Conservation (phyloP, 2,329 filamentous ascomycete genomes). For the Atkinsonella hypoxylon region DNA sequence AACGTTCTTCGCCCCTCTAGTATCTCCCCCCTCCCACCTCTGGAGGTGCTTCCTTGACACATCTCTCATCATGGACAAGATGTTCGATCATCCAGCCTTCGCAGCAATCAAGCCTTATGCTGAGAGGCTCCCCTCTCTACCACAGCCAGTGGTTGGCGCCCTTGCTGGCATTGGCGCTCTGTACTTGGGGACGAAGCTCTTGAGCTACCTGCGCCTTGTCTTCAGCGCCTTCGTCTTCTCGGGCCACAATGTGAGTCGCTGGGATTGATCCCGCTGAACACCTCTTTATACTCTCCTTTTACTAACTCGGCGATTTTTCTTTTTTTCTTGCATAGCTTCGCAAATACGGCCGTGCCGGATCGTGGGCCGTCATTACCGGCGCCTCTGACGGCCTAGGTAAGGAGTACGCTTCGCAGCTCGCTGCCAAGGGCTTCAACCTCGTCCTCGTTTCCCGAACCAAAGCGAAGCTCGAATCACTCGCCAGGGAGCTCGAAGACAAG, state of each 20-base stretch:
- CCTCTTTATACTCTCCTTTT: no score
- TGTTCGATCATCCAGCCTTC: constrained; percentile 8
- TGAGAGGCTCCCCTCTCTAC: constrained; percentile 21
- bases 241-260: constrained; percentile 45
- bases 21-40: background rate
- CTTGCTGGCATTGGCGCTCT: constrained; percentile 46
- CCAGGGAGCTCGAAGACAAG: constrained; percentile 61
- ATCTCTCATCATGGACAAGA: constrained; percentile 16
- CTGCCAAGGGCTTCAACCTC: constrained; percentile 85
- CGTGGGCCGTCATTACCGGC: constrained; percentile 89
- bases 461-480: constrained; percentile 72
- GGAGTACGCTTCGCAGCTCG: constrained; percentile 86
- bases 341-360: constrained; percentile 82
- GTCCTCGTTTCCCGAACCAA: constrained; percentile 91
- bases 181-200: constrained; percentile 41
- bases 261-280: background rate
- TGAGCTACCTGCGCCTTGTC: constrained; percentile 49
- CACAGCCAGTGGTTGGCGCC: constrained; percentile 32
- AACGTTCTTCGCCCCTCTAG: no score
- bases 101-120: constrained; percentile 9
- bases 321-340: constrained; percentile 48
- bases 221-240: constrained; percentile 57
- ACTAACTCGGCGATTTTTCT: background rate
- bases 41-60: background rate
- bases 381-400: constrained; percentile 95